These are phyloP conservation scores for Gymnopilus junonius DNA, from an alignment of 768 basidiomycete genomes.

Conservation along the genomic window DNA sequence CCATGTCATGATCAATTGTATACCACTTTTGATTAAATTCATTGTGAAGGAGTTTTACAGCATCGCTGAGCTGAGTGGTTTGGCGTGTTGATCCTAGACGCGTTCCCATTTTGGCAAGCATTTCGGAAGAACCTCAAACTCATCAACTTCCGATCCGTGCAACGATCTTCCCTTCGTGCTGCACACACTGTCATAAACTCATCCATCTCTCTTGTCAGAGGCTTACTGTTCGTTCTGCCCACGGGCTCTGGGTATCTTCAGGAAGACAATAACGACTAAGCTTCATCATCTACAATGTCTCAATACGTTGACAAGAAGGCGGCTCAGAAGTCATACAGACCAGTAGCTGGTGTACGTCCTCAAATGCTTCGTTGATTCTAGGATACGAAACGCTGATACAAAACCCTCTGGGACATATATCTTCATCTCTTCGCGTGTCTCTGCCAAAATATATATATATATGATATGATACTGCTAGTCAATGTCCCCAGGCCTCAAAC, in stretches of 20 bases:
- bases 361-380: not conserved
- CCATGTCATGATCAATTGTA: not conserved
- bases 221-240: too few relatives aligned
- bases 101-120: not conserved
- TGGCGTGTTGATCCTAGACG: not conserved
- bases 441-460: not conserved
- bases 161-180: not conserved
- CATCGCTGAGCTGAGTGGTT: not conserved
- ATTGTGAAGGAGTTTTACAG: not conserved
- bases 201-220: too few relatives aligned
- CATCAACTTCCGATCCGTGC: not conserved
- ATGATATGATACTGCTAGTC: constrained; percentile 42
- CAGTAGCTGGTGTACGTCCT: constrained; percentile 49
- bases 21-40: not conserved
- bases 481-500: constrained; percentile 86
- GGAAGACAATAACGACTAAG: not conserved
- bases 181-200: not conserved
- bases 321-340: constrained; percentile 54
- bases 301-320: constrained; percentile 50
- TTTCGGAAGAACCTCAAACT: not conserved
- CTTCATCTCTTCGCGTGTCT: not conserved
- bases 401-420: not conserved
- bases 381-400: not conserved
- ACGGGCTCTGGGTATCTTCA: not conserved
- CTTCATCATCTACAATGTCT: constrained; percentile 22